Conservation (phyloP, 352 stramenopile species). For the Plasmopara muralis region DNA sequence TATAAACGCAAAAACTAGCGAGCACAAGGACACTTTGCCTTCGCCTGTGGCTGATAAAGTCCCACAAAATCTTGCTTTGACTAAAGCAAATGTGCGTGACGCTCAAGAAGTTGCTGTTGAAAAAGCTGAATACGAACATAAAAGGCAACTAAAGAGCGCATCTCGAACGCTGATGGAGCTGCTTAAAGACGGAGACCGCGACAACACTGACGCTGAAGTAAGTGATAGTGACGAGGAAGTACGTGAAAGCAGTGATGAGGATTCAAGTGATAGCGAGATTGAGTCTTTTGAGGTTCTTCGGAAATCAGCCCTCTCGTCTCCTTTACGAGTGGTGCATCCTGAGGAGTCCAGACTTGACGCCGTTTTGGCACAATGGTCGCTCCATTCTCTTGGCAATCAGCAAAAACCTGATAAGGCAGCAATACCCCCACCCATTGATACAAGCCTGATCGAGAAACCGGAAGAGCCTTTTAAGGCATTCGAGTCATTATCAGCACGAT, state of each 20-base stretch:
- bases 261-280: slow-evolving; percentile 4
- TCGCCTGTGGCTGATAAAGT: background rate
- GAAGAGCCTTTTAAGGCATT: slow-evolving; percentile 24
- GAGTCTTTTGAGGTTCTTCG: background rate
- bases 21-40: background rate
- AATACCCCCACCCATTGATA: background rate
- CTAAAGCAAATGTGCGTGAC: slow-evolving; percentile 1
- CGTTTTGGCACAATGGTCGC: slow-evolving; percentile 6
- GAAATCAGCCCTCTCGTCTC: slow-evolving; percentile 3
- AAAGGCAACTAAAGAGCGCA: background rate
- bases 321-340: slow-evolving; percentile 6
- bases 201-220: background rate
- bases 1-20: background rate
- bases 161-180: background rate
- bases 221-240: background rate
- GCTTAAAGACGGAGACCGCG: background rate
- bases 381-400: slow-evolving; percentile 1
- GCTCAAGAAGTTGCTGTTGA: slow-evolving; percentile 2
- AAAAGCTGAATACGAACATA: background rate
- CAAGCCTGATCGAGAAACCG: slow-evolving; percentile 2
- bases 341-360: slow-evolving; percentile 4
- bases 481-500: slow-evolving; percentile 21
- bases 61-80: background rate
- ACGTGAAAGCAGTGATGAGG: slow-evolving; percentile 1
- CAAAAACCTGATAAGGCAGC: slow-evolving; percentile 1